Conservation (phyloP, 2,329 filamentous ascomycete genomes). For the Cladobotryum protrusum region DNA sequence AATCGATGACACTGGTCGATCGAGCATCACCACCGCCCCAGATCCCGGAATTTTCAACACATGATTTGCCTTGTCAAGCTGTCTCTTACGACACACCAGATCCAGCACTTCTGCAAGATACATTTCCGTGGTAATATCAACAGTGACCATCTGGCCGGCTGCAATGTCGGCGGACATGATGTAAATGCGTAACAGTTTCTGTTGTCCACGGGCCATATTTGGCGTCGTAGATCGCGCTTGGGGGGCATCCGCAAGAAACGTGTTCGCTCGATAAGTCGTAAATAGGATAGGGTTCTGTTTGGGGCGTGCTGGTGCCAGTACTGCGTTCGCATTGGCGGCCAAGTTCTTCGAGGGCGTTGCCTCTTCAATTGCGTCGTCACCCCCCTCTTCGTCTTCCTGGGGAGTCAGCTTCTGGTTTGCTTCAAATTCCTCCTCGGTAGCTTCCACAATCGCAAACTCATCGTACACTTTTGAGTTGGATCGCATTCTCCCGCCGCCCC, state of each 20-base stretch:
- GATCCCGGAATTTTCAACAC: constrained; percentile 72
- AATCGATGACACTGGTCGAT: constrained; percentile 73
- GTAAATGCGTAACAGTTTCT: constrained; percentile 66
- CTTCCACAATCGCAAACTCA: constrained; percentile 74
- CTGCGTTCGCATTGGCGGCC: constrained; percentile 19
- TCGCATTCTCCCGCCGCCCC: constrained; percentile 51
- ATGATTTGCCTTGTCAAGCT: constrained; percentile 72
- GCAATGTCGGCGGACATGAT: constrained; percentile 63
- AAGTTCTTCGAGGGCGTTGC: constrained; percentile 20
- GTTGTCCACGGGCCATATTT: constrained; percentile 51
- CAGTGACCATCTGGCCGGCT: constrained; percentile 65
- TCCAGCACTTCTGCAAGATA: constrained; percentile 80
- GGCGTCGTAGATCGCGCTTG: constrained; percentile 38
- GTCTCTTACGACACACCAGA: constrained; percentile 67
- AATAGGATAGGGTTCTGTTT: constrained; percentile 55
- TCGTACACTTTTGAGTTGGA: constrained; percentile 73
- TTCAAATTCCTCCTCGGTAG: constrained; percentile 59
- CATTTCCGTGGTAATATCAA: constrained; percentile 74
- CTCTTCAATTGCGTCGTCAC: constrained; percentile 29
- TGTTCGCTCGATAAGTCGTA: constrained; percentile 51
- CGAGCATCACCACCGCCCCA: constrained; percentile 67
- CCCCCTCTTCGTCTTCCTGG: constrained; percentile 48
- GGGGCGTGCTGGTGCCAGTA: constrained; percentile 27
- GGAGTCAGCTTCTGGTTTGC: constrained; percentile 66
- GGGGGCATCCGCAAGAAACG: constrained; percentile 51